Conservation (phyloP, 345 rosid genomes). For the Eutrema heterophyllum region DNA sequence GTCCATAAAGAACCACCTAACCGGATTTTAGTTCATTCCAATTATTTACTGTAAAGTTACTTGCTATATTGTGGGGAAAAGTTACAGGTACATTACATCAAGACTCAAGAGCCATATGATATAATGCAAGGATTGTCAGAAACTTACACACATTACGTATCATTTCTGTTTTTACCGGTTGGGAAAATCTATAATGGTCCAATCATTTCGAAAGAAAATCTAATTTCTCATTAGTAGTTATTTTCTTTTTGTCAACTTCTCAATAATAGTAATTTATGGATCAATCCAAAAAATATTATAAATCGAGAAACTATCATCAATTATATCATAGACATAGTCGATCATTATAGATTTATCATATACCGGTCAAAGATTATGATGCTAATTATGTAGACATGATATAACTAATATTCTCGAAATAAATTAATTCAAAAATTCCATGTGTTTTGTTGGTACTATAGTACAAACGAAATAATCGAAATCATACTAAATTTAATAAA, state of each 20-base stretch:
- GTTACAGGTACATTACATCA: background rate
- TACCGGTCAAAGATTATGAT: conserved; percentile 12
- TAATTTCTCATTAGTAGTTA: background rate
- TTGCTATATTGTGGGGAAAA: background rate
- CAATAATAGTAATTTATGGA: background rate
- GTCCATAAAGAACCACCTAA: background rate
- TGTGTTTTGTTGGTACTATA: conserved; percentile 24
- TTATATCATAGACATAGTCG: background rate
- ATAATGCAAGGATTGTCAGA: background rate
- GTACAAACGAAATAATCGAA: background rate
- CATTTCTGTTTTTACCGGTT: background rate
- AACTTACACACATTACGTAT: background rate
- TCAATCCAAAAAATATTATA: background rate
- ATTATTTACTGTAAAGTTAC: too few species aligned
- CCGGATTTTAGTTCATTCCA: background rate
- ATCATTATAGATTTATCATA: background rate
- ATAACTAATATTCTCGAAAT: background rate
- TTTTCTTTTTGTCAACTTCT: background rate
- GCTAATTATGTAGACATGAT: background rate
- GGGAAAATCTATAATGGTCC: background rate
- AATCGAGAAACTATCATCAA: background rate
- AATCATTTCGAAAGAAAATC: background rate
- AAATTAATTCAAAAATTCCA: background rate
- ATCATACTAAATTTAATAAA: background rate
- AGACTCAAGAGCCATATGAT: background rate